Evolutionary conservation across 2,329 filamentous ascomycete species (phyloP), one percentile per base, ranked within the genome.

Genomic region (Fusarium sp.): DNA sequence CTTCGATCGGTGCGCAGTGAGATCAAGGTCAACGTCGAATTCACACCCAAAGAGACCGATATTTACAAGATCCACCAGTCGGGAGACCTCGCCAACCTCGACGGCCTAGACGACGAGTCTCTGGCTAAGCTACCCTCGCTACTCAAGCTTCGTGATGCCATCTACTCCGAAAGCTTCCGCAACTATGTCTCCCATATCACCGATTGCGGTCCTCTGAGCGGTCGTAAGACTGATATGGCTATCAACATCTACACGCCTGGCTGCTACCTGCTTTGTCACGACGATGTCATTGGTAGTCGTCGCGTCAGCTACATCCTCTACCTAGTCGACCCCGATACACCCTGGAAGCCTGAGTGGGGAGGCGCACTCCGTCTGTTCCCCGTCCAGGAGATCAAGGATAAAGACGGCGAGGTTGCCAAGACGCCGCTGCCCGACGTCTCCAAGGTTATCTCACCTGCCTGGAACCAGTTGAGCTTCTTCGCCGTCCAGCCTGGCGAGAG

Each of bases 31-130:
- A 94, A 97, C 76, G 92, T 99, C 71, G 90, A 92, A 71, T 99
- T 99, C 82, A 97, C 96, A 14, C 94, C 94, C 73, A 99, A 99
- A 80, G 96, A 99, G 81, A 99, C 96, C 47, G 96, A 99, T 79
- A 99, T 99, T 74, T 99, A 99, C 87, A 97, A 96, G 81, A 98
- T 99, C 76, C 94, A 97, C 85, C 96, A 99, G 83, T 98, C 95
- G 6, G 96, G 96, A 70, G 96, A 99, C 78, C 87, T 99, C 33
- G 96, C 96, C 46, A 99, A 99, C 80, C 88, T 99, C 60, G 95
- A 97, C 79, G 96, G 96, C 23, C 87, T 99, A 43, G 93, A 97
- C 65, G 90, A 96, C 76, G 89, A 90, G 9, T 94, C 94, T 8
- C 86, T 98, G 55, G 87, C 91, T 65, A 94, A 93, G 76, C 84